Evolutionary conservation across 768 basidiomycete genomes (phyloP).

Genomic region (Suillus subluteus): DNA sequence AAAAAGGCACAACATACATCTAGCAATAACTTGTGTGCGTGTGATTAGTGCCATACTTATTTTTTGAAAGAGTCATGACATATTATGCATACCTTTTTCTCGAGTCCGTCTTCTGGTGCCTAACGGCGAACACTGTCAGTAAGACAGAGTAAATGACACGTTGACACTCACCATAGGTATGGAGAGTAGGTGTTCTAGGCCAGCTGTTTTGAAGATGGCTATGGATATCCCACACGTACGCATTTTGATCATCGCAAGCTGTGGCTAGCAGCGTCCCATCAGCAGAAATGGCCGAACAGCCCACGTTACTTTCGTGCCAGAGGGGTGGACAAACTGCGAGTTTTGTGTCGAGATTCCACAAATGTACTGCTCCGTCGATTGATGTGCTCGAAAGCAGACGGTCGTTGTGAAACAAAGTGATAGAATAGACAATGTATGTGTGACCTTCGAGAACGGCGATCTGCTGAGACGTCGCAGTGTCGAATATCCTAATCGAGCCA

Average conservation of each 20-base stretch:
- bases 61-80: too few relatives aligned
- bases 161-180: neutral
- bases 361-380: neutral
- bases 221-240: neutral
- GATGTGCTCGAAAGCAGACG: neutral
- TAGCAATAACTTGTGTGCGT: too few relatives aligned
- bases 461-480: neutral
- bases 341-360: neutral
- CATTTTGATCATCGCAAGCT: neutral
- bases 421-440: neutral
- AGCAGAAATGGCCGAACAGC: neutral
- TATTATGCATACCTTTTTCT: too few relatives aligned
- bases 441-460: neutral
- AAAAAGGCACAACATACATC: neutral
- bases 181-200: neutral
- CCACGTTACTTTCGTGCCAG: neutral
- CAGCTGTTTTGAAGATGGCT: neutral
- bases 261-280: neutral
- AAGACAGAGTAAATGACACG: too few relatives aligned
- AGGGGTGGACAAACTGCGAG: neutral
- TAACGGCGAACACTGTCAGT: too few relatives aligned
- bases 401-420: neutral
- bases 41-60: too few relatives aligned
- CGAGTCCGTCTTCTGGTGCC: too few relatives aligned
- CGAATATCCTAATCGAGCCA: neutral